phyloP scores from a whole-genome alignment of 2,329 filamentous ascomycete species.

The Penicillium sp. region DNA sequence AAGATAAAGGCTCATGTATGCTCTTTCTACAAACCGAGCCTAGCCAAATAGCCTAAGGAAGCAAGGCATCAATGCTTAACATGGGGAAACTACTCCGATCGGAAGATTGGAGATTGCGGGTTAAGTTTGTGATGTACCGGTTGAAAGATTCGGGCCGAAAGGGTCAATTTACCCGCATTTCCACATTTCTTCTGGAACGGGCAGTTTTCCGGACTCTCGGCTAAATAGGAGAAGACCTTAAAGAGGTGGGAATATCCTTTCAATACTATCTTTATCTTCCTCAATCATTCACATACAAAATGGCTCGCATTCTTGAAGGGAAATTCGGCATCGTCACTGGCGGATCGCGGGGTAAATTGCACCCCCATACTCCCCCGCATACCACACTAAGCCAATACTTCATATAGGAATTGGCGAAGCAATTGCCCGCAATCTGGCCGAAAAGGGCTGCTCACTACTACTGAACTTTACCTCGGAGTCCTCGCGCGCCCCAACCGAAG shows the following conservation, averaged over 20 bases:
- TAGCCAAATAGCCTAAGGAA: no score
- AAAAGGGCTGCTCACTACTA: conserved; percentile 67
- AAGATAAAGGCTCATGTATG: no score
- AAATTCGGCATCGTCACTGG: conserved; percentile 79
- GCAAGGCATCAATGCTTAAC: no score
- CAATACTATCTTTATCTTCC: not conserved
- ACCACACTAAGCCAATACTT: conserved; percentile 1
- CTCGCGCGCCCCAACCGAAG: conserved; percentile 52
- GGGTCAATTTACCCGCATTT: conserved; percentile 3
- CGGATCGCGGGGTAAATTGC: conserved; percentile 65
- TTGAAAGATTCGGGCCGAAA: conserved; percentile 2
- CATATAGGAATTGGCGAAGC: conserved; percentile 68
- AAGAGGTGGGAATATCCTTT: conserved; percentile 2
- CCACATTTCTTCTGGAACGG: conserved; percentile 16
- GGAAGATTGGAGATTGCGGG: no score
- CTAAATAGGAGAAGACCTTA: conserved; percentile 15
- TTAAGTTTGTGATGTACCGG: not conserved
- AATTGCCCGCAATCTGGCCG: conserved; percentile 67
- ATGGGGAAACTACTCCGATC: no score
- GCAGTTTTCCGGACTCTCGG: conserved; percentile 26
- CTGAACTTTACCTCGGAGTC: conserved; percentile 69
- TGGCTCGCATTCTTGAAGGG: conserved; percentile 56
- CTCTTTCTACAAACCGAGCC: no score
- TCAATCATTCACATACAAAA: conserved; percentile 4
- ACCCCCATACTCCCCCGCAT: not conserved